phyloP scores from a whole-genome alignment of 768 basidiomycete genomes.

The Collybiopsis luxurians region DNA sequence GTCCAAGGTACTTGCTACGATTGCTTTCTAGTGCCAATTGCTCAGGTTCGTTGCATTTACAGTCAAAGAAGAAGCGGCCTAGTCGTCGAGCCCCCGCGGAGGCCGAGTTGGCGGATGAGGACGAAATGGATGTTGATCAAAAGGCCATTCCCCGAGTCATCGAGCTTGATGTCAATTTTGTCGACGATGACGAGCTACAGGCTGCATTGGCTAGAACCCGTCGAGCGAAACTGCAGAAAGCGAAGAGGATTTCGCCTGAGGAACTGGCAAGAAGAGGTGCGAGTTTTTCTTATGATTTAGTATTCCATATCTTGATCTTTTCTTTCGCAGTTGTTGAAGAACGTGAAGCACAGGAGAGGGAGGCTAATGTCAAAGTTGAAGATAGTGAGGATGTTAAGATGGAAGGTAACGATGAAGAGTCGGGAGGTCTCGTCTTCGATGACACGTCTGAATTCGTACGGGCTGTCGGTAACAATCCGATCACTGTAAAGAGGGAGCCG shows the following conservation, averaged over 20 bases:
- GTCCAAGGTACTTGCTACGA: slow-evolving; percentile 57
- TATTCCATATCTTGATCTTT: background rate
- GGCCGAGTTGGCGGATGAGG: slow-evolving; percentile 43
- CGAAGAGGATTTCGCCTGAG: slow-evolving; percentile 76
- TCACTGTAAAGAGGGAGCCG: slow-evolving; percentile 48
- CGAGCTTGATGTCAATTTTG: slow-evolving; percentile 84
- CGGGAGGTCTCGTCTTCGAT: slow-evolving; percentile 79
- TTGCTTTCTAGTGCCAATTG: background rate
- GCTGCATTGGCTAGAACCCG: slow-evolving; percentile 86
- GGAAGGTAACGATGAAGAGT: slow-evolving; percentile 41
- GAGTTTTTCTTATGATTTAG: slow-evolving; percentile 20
- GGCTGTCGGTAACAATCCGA: slow-evolving; percentile 67
- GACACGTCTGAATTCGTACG: slow-evolving; percentile 97
- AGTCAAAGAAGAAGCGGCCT: slow-evolving; percentile 94
- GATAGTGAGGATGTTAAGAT: slow-evolving; percentile 29
- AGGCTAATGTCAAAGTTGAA: slow-evolving; percentile 38
- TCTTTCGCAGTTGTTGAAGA: slow-evolving; percentile 57
- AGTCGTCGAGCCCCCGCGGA: slow-evolving; percentile 64
- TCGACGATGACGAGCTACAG: slow-evolving; percentile 98
- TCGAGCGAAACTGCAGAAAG: slow-evolving; percentile 74
- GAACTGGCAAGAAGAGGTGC: slow-evolving; percentile 76
- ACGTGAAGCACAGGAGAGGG: slow-evolving; percentile 48
- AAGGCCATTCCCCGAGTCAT: slow-evolving; percentile 67
- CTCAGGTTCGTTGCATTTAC: slow-evolving; percentile 6
- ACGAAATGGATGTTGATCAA: slow-evolving; percentile 79